phyloP scores from a whole-genome alignment of 306 rosid species.

The Alnus glutinosa region DNA sequence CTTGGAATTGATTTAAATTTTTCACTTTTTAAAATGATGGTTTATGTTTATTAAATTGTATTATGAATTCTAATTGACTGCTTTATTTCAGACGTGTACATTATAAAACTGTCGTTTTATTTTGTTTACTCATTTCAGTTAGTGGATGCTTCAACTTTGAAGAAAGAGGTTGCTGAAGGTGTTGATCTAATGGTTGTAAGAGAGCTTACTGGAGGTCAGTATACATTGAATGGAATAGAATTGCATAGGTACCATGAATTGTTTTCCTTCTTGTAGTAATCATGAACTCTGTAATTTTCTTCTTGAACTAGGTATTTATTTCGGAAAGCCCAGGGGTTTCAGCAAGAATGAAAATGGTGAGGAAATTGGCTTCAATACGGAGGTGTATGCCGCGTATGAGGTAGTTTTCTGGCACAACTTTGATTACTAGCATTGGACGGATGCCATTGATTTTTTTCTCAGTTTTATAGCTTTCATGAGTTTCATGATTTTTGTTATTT shows the following conservation, averaged over 20 bases:
- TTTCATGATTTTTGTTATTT: too few relatives aligned
- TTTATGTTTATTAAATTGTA: background rate
- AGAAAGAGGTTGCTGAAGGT: slow-evolving; percentile 83
- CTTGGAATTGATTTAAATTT: background rate
- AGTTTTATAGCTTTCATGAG: too few relatives aligned
- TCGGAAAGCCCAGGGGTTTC: slow-evolving; percentile 89
- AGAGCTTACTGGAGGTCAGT: slow-evolving; percentile 93
- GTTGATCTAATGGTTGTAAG: slow-evolving; percentile 93
- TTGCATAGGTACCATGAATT: background rate
- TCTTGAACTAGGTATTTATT: slow-evolving; percentile 42
- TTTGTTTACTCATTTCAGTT: slow-evolving; percentile 45
- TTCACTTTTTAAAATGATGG: background rate
- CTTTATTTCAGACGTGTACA: background rate
- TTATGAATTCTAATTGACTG: background rate
- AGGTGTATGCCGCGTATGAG: slow-evolving; percentile 73
- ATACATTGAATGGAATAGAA: slow-evolving; percentile 6
- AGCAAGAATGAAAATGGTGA: slow-evolving; percentile 66
- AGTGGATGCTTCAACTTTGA: slow-evolving; percentile 89
- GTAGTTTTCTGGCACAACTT: slow-evolving; percentile 37
- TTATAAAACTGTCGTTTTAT: background rate
- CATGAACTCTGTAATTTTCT: slow-evolving; percentile 1
- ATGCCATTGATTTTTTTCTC: too few relatives aligned
- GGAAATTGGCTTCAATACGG: slow-evolving; percentile 86
- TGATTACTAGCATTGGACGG: background rate
- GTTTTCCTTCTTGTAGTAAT: background rate